Conservation (phyloP, 2,329 filamentous ascomycete genomes). For the Fusarium nelsonii region DNA sequence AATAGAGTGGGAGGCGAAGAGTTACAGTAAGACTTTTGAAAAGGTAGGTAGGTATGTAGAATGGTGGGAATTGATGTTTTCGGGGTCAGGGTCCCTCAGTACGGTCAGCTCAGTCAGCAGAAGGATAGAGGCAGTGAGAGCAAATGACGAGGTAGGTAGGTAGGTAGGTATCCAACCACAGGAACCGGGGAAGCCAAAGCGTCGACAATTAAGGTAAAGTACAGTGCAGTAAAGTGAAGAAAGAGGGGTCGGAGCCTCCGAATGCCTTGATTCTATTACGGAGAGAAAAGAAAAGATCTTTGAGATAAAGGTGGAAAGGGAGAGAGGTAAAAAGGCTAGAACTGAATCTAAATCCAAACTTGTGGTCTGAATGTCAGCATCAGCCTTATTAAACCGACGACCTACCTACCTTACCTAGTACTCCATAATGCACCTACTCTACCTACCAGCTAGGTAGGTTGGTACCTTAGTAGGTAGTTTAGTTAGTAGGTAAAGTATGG, state of each 20-base stretch:
- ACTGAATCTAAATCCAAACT: conserved; percentile 16
- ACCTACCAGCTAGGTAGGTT: too few relatives aligned
- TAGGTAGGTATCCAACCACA: conserved; percentile 18
- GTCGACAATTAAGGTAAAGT: not conserved
- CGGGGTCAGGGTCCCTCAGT: conserved; percentile 1
- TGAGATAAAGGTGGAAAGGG: conserved; percentile 6
- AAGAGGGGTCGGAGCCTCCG: conserved; percentile 32
- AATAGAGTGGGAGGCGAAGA: conserved; percentile 12
- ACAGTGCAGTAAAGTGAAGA: not conserved
- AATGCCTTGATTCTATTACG: conserved; percentile 21
- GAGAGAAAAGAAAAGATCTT: conserved; percentile 24
- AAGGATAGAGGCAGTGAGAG: conserved; percentile 4
- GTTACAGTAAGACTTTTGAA: conserved; percentile 3
- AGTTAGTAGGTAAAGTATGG: too few relatives aligned
- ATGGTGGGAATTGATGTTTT: conserved; percentile 3
- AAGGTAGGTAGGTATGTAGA: not conserved
- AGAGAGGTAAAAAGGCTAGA: conserved; percentile 6
- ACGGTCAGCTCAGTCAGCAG: conserved; percentile 32
- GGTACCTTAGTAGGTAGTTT: too few relatives aligned
- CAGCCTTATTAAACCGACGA: conserved; percentile 39
- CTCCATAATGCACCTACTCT: too few relatives aligned
- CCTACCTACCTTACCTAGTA: not conserved
- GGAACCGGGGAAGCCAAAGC: not conserved
- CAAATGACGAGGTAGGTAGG: conserved; percentile 20
- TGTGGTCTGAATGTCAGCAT: conserved; percentile 37